phyloP scores from a whole-genome alignment of 208 protist genomes.

The Crithidia expoeki region DNA sequence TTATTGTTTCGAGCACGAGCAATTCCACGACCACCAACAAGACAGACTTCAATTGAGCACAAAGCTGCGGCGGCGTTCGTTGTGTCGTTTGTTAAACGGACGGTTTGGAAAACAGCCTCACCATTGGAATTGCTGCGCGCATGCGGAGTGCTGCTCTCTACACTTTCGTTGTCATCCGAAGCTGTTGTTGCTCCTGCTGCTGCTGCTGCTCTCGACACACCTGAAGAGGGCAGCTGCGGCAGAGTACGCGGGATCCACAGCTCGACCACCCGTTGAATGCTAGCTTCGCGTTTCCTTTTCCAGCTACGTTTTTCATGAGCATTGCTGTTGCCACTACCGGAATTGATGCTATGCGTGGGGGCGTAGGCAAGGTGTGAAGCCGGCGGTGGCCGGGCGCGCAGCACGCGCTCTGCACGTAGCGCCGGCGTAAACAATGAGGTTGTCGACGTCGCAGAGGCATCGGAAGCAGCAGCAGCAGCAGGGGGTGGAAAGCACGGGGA shows the following conservation, averaged over 20 bases:
- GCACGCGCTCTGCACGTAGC: conserved; percentile 13
- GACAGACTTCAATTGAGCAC: conserved; percentile 21
- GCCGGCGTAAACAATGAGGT: background rate
- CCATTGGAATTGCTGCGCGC: too few species aligned
- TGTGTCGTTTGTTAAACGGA: too few species aligned
- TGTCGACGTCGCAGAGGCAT: background rate
- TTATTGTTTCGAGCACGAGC: too few species aligned
- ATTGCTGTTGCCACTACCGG: background rate
- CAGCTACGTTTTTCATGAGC: background rate
- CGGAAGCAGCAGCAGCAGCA: too few species aligned
- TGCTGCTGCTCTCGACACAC: background rate
- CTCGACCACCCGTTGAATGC: conserved; percentile 28
- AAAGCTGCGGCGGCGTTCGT: background rate
- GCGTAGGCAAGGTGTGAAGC: conserved; percentile 22
- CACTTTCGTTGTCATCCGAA: too few species aligned
- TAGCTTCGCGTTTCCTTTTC: background rate
- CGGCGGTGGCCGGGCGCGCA: conserved; percentile 22
- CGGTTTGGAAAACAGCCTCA: too few species aligned
- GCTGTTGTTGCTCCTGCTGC: background rate
- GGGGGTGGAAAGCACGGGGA: too few species aligned
- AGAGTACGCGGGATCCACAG: conserved; percentile 29
- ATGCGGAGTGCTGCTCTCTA: too few species aligned
- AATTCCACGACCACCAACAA: conserved; percentile 7
- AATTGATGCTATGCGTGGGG: background rate
- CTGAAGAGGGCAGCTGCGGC: background rate